Evolutionary conservation across 2,329 filamentous ascomycete genomes (phyloP), one percentile per base, ranked within the genome.

Genomic region (Pseudogymnoascus sp.): DNA sequence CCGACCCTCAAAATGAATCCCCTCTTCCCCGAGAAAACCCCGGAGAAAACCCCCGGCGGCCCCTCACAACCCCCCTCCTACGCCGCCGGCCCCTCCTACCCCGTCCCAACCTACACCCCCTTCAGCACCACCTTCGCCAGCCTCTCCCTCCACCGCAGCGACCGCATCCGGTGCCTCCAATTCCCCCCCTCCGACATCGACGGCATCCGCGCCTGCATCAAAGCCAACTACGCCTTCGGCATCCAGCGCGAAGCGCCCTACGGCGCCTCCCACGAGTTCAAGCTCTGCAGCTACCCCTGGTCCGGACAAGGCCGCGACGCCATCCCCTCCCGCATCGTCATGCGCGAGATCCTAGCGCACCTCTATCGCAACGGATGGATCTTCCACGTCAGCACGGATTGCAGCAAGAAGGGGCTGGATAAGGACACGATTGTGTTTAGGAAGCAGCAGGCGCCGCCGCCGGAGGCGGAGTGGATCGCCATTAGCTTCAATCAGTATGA

Each of bases 361-460:
- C 63, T 77, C n/a, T 75, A 71, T 52, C 63, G 66, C 7, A 63
- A 67, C 22, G 76, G 76, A 2, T 77, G 75, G 75, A 70, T 77
- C 2, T 60, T 77, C 35, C 74, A 72, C 35, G 65, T 72, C 4
- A 70, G 69, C 16, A 73, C 75, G 2, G 74, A 76, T 64, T 64
- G 74, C 2, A 73, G 69, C 63, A 75, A 73, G 63, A 73, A 69
- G 22, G 52, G 62, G 28, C 41, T 30, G 4, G 72, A 74, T 62
- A 74, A 72, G 64, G 74, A 77, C 62, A 73, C 74, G 0, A 63
- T 78, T 12, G 61, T 77, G 16, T 76, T 78, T 62, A 66, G 75
- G 2, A 67, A 73, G 33, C 75, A 77, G 61, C 66, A 67, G 14
- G 69, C 69, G 0, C 64, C 71, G 0, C 76, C 75, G 0, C 71